Conservation (phyloP, 805 yeast genomes). For the Teunomyces gatunensis region DNA sequence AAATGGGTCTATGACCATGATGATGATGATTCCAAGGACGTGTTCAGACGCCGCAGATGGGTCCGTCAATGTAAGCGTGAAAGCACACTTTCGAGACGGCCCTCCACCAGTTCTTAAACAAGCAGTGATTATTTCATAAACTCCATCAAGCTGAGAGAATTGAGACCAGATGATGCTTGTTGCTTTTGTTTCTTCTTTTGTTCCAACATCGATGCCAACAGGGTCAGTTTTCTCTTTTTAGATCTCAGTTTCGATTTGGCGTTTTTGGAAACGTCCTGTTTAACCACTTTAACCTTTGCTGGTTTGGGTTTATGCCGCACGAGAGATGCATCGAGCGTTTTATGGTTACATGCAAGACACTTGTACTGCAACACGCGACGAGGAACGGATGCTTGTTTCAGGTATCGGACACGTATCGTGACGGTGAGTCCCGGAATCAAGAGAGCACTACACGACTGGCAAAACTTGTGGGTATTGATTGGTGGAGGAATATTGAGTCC, state of each 20-base stretch:
- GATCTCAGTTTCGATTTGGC: slow-evolving; percentile 23
- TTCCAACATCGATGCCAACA: slow-evolving; percentile 40
- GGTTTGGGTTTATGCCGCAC: slow-evolving; percentile 4
- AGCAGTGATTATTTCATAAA: slow-evolving; percentile 11
- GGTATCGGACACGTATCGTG: slow-evolving; percentile 19
- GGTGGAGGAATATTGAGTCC: slow-evolving; percentile 27
- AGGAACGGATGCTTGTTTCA: not conserved
- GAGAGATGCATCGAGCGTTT: slow-evolving; percentile 6
- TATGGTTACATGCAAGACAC: slow-evolving; percentile 20
- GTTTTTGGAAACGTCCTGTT: not conserved
- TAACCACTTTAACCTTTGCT: slow-evolving; percentile 7
- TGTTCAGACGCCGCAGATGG: slow-evolving; percentile 67
- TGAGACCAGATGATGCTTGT: slow-evolving; percentile 23
- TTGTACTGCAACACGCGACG: slow-evolving; percentile 10
- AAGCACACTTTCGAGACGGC: not conserved
- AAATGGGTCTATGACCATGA: slow-evolving; percentile 80
- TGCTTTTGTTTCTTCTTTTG: slow-evolving; percentile 40
- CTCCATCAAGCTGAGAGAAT: slow-evolving; percentile 47
- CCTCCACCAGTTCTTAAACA: not conserved
- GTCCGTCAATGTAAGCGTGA: slow-evolving; percentile 38
- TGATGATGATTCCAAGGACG: slow-evolving; percentile 20
- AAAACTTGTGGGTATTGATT: slow-evolving; percentile 22
- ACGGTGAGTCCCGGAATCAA: slow-evolving; percentile 36
- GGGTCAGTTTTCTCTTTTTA: slow-evolving; percentile 42
- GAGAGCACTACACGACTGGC: slow-evolving; percentile 30